Percentiles rank a stretch among this genome's conserved stretches.
These are phyloP conservation scores for Colletotrichum euphorbiae DNA, from an alignment of 2,329 filamentous ascomycete species.

Conservation along the genomic window DNA sequence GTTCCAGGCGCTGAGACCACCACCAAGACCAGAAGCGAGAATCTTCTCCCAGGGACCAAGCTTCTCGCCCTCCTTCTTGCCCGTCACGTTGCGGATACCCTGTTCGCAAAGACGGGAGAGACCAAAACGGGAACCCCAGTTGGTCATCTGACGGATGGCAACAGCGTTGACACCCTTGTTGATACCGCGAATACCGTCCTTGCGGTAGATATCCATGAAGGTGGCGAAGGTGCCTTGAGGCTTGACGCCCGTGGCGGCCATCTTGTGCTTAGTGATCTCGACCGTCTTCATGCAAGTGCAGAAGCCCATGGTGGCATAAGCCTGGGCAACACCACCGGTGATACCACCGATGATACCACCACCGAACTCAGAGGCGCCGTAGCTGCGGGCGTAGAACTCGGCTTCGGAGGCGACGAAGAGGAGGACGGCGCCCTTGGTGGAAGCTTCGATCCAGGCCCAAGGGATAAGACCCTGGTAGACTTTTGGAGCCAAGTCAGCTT, in stretches of 20 bases:
- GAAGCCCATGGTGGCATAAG: conserved; percentile 99
- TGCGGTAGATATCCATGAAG: conserved; percentile 96
- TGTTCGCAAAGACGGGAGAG: conserved; percentile 91
- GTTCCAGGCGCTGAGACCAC: conserved; percentile 97
- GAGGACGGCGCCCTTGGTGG: conserved; percentile 98
- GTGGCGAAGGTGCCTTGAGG: conserved; percentile 92
- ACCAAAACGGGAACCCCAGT: conserved; percentile 98
- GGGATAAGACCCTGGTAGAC: conserved; percentile 99
- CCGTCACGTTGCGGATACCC: conserved; percentile 81
- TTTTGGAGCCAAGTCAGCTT: conserved; percentile 54
- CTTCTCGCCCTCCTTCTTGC: conserved; percentile 84
- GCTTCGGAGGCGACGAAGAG: conserved; percentile 99
- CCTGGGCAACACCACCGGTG: conserved; percentile 93
- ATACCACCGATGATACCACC: conserved; percentile 93
- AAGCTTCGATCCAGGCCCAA: conserved; percentile 99
- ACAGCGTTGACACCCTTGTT: conserved; percentile 99
- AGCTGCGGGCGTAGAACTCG: conserved; percentile 89
- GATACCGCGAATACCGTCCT: conserved; percentile 93
- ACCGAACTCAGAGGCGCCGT: conserved; percentile 87
- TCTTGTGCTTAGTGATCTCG: conserved; percentile 98
- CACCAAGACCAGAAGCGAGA: conserved; percentile 84
- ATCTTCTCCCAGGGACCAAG: conserved; percentile 89
- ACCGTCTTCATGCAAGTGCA: conserved; percentile 99
- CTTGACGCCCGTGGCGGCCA: conserved; percentile 84
- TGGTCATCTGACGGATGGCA: conserved; percentile 98